phyloP scores from a whole-genome alignment of 495 filamentous ascomycete genomes.

The Pseudotulostoma volvatum region DNA sequence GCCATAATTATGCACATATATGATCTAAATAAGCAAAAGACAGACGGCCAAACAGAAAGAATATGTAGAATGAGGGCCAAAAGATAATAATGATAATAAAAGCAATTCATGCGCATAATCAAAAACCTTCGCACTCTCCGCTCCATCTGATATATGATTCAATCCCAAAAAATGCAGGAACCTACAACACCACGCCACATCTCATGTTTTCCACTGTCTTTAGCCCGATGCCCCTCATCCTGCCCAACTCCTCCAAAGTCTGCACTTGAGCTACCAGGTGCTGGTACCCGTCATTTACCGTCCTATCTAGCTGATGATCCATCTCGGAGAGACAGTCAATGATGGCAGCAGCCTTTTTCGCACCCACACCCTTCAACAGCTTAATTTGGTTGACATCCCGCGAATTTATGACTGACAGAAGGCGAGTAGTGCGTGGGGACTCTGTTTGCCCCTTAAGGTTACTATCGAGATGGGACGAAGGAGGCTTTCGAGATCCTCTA shows the following conservation, averaged over 20 bases:
- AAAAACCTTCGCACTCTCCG: too few species aligned
- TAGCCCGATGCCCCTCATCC: conserved; percentile 33
- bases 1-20: too few species aligned
- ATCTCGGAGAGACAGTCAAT: conserved; percentile 36
- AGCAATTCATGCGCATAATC: too few species aligned
- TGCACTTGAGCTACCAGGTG: conserved; percentile 17
- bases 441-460: conserved; percentile 17
- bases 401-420: conserved; percentile 78
- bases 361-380: conserved; percentile 47
- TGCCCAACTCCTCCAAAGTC: conserved; percentile 30
- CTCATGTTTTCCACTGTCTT: conserved; percentile 41
- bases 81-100: too few species aligned
- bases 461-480: conserved; percentile 8
- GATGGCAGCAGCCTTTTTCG: conserved; percentile 38
- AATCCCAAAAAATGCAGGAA: too few species aligned
- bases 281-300: neutral
- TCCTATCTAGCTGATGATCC: conserved; percentile 16
- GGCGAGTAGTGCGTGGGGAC: conserved; percentile 50
- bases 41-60: too few species aligned
- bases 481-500: neutral
- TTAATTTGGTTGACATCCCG: conserved; percentile 52
- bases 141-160: too few species aligned
- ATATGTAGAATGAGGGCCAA: too few species aligned
- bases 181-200: conserved; percentile 22
- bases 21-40: too few species aligned